These are phyloP conservation scores for Penicillium odoratum DNA, from an alignment of 495 filamentous ascomycete genomes.

Conservation along the genomic window DNA sequence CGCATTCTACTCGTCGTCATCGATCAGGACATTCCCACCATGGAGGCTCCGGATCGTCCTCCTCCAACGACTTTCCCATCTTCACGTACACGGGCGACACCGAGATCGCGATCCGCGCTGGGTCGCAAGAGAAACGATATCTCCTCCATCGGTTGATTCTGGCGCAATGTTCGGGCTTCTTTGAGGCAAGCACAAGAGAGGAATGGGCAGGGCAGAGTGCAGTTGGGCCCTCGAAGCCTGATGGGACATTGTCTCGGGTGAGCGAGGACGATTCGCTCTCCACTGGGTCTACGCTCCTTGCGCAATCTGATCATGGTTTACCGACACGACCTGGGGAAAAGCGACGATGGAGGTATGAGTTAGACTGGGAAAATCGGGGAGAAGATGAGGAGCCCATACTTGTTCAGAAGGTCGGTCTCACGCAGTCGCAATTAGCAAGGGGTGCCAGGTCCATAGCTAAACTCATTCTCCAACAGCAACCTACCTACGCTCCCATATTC, in stretches of 20 bases:
- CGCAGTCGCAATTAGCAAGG: not conserved
- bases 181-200: conserved; percentile 83
- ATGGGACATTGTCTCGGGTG: conserved; percentile 53
- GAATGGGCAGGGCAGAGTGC: conserved; percentile 69
- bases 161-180: conserved; percentile 87
- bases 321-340: conserved; percentile 41
- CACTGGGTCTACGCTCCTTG: conserved; percentile 42
- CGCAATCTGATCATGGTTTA: conserved; percentile 38
- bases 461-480: conserved; percentile 31
- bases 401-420: conserved; percentile 66
- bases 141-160: conserved; percentile 82
- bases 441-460: conserved; percentile 9
- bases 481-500: conserved; percentile 50
- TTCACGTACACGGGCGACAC: conserved; percentile 90
- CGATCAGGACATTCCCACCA: conserved; percentile 79
- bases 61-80: conserved; percentile 87
- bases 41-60: conserved; percentile 67
- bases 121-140: conserved; percentile 75
- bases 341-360: conserved; percentile 80
- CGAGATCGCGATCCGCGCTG: conserved; percentile 75
- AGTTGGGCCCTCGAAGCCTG: conserved; percentile 28
- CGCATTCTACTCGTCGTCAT: conserved; percentile 56
- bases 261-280: conserved; percentile 55
- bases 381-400: conserved; percentile 85
- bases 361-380: conserved; percentile 70